Evolutionary conservation across 78 protist species (phyloP).

Genomic region (slime mould (Dictyostelium discoideum)): DNA sequence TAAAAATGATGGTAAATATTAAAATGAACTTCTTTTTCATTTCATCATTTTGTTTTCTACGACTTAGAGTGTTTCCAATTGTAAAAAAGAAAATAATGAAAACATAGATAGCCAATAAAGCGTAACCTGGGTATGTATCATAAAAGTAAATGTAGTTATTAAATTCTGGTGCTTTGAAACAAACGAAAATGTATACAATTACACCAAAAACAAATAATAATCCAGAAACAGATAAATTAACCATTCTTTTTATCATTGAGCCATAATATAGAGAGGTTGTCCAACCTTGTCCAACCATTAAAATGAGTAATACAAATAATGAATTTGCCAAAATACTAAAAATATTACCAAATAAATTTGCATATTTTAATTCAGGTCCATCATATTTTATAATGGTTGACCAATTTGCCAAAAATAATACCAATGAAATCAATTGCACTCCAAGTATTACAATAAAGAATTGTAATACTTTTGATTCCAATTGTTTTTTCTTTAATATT

Average conservation of each 20-base stretch:
- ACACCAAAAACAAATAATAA: background rate
- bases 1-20: background rate
- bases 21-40: slow-evolving; percentile 26
- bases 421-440: background rate
- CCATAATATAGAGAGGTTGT: slow-evolving; percentile 57
- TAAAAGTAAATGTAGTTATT: slow-evolving; percentile 22
- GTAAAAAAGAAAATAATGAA: slow-evolving; percentile 22
- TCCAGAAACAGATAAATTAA: background rate
- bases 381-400: background rate
- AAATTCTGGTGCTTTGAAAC: background rate
- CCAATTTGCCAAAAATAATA: slow-evolving; percentile 31
- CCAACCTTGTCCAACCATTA: slow-evolving; percentile 68
- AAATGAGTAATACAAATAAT: slow-evolving; percentile 25
- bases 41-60: slow-evolving; percentile 35
- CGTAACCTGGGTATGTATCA: slow-evolving; percentile 57
- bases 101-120: slow-evolving; percentile 28
- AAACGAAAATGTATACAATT: background rate
- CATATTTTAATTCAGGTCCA: background rate
- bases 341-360: slow-evolving; percentile 25
- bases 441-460: background rate
- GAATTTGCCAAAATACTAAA: background rate
- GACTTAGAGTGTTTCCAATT: background rate
- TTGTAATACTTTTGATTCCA: slow-evolving; percentile 29
- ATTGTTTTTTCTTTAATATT: background rate
- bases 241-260: background rate